Evolutionary conservation across 225 moss, liverwort and hornwort genomes (phyloP).

Genomic region (Sphagnum contortum): DNA sequence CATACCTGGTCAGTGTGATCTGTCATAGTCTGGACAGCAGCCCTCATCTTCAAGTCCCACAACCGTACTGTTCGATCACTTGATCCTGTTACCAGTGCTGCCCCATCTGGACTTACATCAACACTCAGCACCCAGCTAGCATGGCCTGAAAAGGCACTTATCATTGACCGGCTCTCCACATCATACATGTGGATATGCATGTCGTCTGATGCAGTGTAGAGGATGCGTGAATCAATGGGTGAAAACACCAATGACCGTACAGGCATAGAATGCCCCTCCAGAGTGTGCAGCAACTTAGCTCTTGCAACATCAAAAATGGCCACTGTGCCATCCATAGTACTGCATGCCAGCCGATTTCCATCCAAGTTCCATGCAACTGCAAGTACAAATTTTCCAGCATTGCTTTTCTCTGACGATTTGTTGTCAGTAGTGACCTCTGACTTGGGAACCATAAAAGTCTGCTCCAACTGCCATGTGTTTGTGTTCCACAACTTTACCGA

Average conservation of each 20-base stretch:
- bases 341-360: conserved; percentile 85
- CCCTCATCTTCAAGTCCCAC: conserved; percentile 94
- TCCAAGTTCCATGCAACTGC: conserved; percentile 95
- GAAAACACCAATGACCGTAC: conserved; percentile 87
- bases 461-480: conserved; percentile 66
- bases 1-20: conserved; percentile 96
- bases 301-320: conserved; percentile 67
- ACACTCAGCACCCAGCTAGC: conserved; percentile 92
- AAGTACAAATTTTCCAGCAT: conserved; percentile 69
- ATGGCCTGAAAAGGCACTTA: conserved; percentile 90
- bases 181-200: conserved; percentile 99
- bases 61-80: conserved; percentile 79
- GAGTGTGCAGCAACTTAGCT: conserved; percentile 62
- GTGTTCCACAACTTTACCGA: conserved; percentile 90
- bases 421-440: conserved; percentile 26
- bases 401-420: conserved; percentile 59
- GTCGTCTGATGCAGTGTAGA: conserved; percentile 88
- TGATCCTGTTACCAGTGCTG: conserved; percentile 75
- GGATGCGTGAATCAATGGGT: conserved; percentile 65
- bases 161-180: conserved; percentile 60
- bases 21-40: conserved; percentile 77
- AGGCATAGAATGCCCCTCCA: conserved; percentile 94
- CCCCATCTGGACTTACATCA: conserved; percentile 84
- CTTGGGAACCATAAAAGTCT: conserved; percentile 56
- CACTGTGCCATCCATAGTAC: conserved; percentile 87